These are phyloP conservation scores for Elsinoe ampelina DNA, from an alignment of 2,329 filamentous ascomycete species.

Conservation along the genomic window DNA sequence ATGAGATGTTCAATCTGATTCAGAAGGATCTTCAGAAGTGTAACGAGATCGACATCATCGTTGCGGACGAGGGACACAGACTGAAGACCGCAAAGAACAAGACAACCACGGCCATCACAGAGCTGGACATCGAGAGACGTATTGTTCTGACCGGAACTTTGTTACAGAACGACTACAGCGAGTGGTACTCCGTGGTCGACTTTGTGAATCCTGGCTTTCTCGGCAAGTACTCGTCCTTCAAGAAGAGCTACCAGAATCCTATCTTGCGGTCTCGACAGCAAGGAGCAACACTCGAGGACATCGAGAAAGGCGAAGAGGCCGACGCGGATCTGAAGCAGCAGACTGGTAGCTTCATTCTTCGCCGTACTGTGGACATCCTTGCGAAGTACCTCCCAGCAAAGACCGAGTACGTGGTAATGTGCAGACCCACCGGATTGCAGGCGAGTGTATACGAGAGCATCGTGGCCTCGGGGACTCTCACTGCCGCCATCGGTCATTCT, in stretches of 20 bases:
- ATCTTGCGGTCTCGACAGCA: slow-evolving; percentile 57
- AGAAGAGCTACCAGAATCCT: slow-evolving; percentile 54
- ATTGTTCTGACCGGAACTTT: slow-evolving; percentile 59
- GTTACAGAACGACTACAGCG: slow-evolving; percentile 58
- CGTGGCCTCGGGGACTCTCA: slow-evolving; percentile 55
- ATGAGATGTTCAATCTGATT: slow-evolving; percentile 58
- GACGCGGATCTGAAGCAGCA: slow-evolving; percentile 52
- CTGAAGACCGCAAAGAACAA: slow-evolving; percentile 62
- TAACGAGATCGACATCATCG: slow-evolving; percentile 56
- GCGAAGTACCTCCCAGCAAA: slow-evolving; percentile 57
- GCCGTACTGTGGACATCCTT: slow-evolving; percentile 57
- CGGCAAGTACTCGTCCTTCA: slow-evolving; percentile 53
- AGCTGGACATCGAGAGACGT: slow-evolving; percentile 51
- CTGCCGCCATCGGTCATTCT: slow-evolving; percentile 50
- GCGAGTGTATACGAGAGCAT: slow-evolving; percentile 54
- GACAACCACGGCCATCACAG: slow-evolving; percentile 55
- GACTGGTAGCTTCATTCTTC: slow-evolving; percentile 56
- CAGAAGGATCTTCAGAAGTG: slow-evolving; percentile 57
- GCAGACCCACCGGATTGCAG: slow-evolving; percentile 52
- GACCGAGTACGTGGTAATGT: slow-evolving; percentile 59
- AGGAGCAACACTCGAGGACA: slow-evolving; percentile 49
- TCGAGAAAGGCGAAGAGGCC: slow-evolving; percentile 54
- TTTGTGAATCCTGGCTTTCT: slow-evolving; percentile 59
- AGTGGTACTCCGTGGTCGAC: slow-evolving; percentile 60
- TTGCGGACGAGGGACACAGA: slow-evolving; percentile 61